Evolutionary conservation across 768 basidiomycete species (phyloP).

Genomic region (Termitomyces sp.): DNA sequence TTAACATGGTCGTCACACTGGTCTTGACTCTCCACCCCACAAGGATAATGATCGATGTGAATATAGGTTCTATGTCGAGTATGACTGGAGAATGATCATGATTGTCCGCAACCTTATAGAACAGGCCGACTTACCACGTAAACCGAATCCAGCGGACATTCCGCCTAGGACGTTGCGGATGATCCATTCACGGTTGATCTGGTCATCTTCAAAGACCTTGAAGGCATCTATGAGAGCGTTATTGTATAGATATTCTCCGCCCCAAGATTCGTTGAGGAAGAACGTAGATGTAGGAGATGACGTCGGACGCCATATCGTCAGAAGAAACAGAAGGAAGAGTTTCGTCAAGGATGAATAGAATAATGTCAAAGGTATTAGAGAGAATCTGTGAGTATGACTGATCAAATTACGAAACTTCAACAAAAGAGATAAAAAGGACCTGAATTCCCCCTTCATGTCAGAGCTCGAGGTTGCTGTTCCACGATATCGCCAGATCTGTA

Average conservation of each 20-base stretch:
- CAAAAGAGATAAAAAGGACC: slow-evolving; percentile 32
- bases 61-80: slow-evolving; percentile 69
- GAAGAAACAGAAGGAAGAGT: slow-evolving; percentile 76
- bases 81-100: slow-evolving; percentile 46
- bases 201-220: slow-evolving; percentile 66
- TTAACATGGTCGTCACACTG: slow-evolving; percentile 55
- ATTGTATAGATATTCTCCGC: slow-evolving; percentile 24
- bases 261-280: slow-evolving; percentile 27
- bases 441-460: slow-evolving; percentile 63
- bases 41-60: slow-evolving; percentile 75
- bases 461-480: slow-evolving; percentile 27
- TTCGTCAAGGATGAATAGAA: slow-evolving; percentile 86
- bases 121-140: slow-evolving; percentile 55
- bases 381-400: slow-evolving; percentile 43
- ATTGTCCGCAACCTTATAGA: neutral
- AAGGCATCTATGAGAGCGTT: slow-evolving; percentile 41
- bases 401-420: neutral
- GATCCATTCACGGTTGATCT: slow-evolving; percentile 79
- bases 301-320: slow-evolving; percentile 76
- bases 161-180: slow-evolving; percentile 83
- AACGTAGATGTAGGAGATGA: slow-evolving; percentile 24
- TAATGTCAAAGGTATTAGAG: slow-evolving; percentile 74
- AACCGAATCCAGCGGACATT: slow-evolving; percentile 83
- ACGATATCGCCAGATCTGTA: slow-evolving; percentile 26
- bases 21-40: slow-evolving; percentile 75